Base-by-base conservation (phyloP, 2,329 filamentous ascomycete species). In the Calonectria ilicicola region DNA sequence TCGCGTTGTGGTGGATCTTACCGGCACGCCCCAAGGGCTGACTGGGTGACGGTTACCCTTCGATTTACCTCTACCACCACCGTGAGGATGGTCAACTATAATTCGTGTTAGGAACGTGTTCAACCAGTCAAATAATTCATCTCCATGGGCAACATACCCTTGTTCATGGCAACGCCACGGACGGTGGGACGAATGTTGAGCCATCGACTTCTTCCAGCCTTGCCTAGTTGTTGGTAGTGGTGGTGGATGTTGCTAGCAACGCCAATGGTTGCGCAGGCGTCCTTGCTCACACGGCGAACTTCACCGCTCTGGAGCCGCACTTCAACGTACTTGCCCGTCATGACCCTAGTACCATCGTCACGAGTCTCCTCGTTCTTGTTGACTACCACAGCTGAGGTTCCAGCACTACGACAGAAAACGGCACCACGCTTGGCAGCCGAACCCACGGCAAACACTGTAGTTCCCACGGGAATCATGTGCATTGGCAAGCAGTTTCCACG, bases 91-190 rank as follows among this genome's bases (percentile, higher is more conserved):
- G 82, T 99, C 97, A 80, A 92, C 94, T 92, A 80, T 53, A 73
- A 64, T 35, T 56, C 21, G 27, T 60, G 70, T 81, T 62, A 79
- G 69, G 62, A 29, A 42, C n/a, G 70, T 32, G 73, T 51, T 68
- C 23, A 46, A 38, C 27, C 12, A 8, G 38, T 21, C 63, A 19
- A 32, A 21, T 23, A 60, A 10, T 32, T n/a, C 21, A 23, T n/a
- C 35, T 4, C 23, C 46, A n/a, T 51, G n/a, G 27, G 40, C 44
- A 27, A 84, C 90, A 82, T 86, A 95, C 94, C 91, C 84, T 96
- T 95, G 88, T 99, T 99, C 97, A 99, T 99, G 75, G 97, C 97
- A 80, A 98, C 87, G 93, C 97, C 97, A 88, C 97, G 93, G 53
- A 99, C 97, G 0, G 97, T 98, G 19, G 97, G 97, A 78, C 97